Evolutionary conservation across 2,329 filamentous ascomycete species (phyloP), one percentile per base, ranked within the genome.

Genomic region (Fusarium circinatum): DNA sequence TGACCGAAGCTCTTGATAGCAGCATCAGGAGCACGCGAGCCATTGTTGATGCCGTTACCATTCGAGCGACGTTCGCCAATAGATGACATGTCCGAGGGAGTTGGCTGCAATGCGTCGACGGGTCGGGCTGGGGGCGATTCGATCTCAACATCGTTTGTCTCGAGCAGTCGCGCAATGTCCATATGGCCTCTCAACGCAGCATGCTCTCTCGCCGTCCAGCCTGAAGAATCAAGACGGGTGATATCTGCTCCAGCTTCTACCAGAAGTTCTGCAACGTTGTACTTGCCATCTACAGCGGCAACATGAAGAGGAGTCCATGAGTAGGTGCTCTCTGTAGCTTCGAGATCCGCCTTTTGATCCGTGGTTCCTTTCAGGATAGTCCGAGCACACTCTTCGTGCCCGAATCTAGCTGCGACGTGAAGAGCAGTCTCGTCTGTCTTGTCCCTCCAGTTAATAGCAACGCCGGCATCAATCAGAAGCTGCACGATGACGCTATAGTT

Each of bases 251-350:
- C 94, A 28, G 93, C 92, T 55, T 92, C 89, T 45, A 97, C 89
- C 9, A 99, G 86, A 30, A 96, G 86, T 78, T 95, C 88, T 2
- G 93, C 93, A 45, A 98, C 90, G 0, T 88, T 83, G 17, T 94
- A 82, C 73, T 95, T 92, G 1, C 96, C 96, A 78, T 99, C 95
- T 6, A 98, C 96, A 61, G 93, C 94, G 15, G 96, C 94, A 73
- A 98, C 93, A 79, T 98, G 96, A 18, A 99, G 86, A n/a, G 96
- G 94, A 2, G 96, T 98, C 96, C 96, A 99, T 7, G 92, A 91
- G 79, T 97, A 98, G 0, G 93, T 92, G 61, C 92, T 93, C 79
- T 99, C 96, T 0, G 89, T 84, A 41, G 97, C 84, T 76, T 98
- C 93, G 2, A 95, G 85, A 70, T 98, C 85, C 2, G 92, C 91